Evolutionary conservation across 805 yeast species (phyloP), one percentile per base, ranked within the genome.

Genomic region (Wickerhamomyces strasburgensis): DNA sequence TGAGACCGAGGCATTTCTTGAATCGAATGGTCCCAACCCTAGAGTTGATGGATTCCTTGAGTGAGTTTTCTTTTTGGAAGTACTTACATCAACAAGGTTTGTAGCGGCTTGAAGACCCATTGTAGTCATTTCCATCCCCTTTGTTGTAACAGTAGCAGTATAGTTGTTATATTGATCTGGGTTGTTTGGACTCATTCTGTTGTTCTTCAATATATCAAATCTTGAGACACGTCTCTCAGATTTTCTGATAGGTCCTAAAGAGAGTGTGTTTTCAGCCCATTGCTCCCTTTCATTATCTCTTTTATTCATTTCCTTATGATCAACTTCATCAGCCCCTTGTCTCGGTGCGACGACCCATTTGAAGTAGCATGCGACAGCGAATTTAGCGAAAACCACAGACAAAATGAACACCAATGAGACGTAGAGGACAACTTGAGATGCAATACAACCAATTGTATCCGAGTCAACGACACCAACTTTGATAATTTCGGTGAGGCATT

Each of bases 401-500:
- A 93, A 67, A 51, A 93, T 89, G 56, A 93, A 87, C 8, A 84
- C 80, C 52, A 93, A 70, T 1, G 97, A 84, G 6, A 83, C 72
- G 49, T 78, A 76, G 42, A 93, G 71, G 1, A 93, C 96, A 27
- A 89, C 78, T 37, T 78, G 66, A 0, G 97, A 87, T 0, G 96
- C 95, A 54, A 93, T 79, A 64, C 98, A 93, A 5, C 98, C 98
- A 52, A 93, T 78, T 6, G 95, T 79, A 27, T 84, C 85, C 2
- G 89, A 77, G 56, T 93, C 98, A 29, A 93, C 75, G 33, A 77
- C 79, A 16, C 98, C 98, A 13, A 90, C 95, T 60, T 83, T 86
- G 35, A 84, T 68, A 37, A 87, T 84, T 60, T 93, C 98, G 9
- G 81, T 66, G 38, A 93, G 65, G 60, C 98, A 93, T 51, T 79